These are phyloP conservation scores for Cicer chorassanicum DNA, from an alignment of 306 rosid species.

Conservation along the genomic window DNA sequence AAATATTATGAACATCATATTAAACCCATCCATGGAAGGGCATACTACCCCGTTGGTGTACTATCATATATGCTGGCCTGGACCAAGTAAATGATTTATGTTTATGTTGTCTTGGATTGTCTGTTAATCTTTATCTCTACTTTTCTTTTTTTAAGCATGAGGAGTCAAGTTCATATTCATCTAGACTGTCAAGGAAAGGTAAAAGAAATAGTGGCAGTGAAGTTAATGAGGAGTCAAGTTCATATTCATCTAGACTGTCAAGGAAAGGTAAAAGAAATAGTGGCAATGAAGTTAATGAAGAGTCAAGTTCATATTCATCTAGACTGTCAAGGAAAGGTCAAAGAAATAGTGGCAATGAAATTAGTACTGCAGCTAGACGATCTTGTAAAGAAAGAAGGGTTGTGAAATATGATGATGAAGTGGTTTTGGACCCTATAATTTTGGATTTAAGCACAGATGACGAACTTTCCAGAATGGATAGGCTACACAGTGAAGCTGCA, in stretches of 20 bases:
- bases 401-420: conserved; percentile 41
- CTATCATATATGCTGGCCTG: conserved; percentile 5
- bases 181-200: conserved; percentile 48
- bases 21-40: conserved; percentile 3
- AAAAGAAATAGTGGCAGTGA: conserved; percentile 53
- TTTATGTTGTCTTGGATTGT: conserved; percentile 19
- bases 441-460: conserved; percentile 50
- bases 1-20: conserved; percentile 22
- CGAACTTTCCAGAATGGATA: conserved; percentile 42
- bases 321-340: conserved; percentile 52
- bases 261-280: conserved; percentile 57
- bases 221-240: conserved; percentile 22
- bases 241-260: conserved; percentile 46
- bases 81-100: conserved; percentile 14
- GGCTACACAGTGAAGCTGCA: conserved; percentile 35
- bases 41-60: conserved; percentile 16
- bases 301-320: conserved; percentile 48
- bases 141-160: conserved; percentile 48
- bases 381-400: conserved; percentile 64
- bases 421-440: conserved; percentile 40
- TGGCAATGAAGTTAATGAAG: conserved; percentile 25
- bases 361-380: conserved; percentile 44
- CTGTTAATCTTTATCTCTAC: conserved; percentile 16
- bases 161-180: conserved; percentile 53
- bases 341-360: conserved; percentile 51